Base-by-base conservation (phyloP, 2,329 filamentous ascomycete genomes). In the Calonectria pseudoreteaudii region DNA sequence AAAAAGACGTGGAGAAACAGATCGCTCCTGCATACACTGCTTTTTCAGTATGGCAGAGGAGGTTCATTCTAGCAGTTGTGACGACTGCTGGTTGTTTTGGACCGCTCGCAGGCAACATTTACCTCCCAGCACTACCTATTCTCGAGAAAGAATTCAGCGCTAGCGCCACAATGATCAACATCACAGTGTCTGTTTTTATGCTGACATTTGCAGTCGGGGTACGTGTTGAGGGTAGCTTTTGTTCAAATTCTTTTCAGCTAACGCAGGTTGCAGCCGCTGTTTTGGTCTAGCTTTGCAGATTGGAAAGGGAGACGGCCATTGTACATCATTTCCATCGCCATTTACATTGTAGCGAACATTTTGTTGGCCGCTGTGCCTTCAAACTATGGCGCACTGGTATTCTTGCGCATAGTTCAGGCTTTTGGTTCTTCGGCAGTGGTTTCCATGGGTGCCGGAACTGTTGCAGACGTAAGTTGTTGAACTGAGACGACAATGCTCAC, bases 31-130 rank as follows among this genome's bases (percentile, higher is more conserved):
- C 34, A 3, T 60, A 60, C n/a, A 60, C 34, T 11, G 34, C 56
- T 10, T 60, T 60, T 60, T 60, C 56, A 60, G 34, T 16, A 60
- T 60, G 56, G 56, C 56, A 60, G 20, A 60, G 56, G 34, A n/a
- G 56, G 11, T 60, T 60, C 36, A 41, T 60, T 60, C 34, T 60
- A 1, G n/a, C 56, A 10, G 34, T 60, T 13, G 34, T 38, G 4
- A 60, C 56, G 11, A 41, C 34, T 13, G 56, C 56, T 9, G 56
- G 56, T 9, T 60, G 56, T 23, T 41, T 60, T 60, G 56, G 56
- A 3, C 56, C 56, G 2, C 56, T 60, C n/a, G 56, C 56, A 0
- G 56, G 56, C 56, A 60, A 60, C n/a, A 60, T 60, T 60, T 60
- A 60, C 56, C 23, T 60, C 20, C 56, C 56, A 20, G 56, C 56